These are phyloP conservation scores for Arctium minus DNA, from an alignment of 129 eudicot genomes.

Conservation along the genomic window DNA sequence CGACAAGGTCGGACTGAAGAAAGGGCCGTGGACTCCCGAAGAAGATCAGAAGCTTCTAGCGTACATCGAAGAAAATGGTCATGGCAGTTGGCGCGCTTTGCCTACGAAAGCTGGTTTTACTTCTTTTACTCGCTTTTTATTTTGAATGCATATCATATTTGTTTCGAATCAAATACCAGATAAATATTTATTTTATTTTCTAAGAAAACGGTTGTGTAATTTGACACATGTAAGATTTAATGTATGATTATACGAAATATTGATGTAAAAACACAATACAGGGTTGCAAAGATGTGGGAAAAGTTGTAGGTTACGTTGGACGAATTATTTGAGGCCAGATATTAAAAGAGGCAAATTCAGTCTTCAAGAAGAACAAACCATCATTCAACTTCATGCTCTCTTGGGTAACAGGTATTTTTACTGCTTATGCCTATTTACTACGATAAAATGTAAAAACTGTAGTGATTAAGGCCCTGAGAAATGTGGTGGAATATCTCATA, in stretches of 20 bases:
- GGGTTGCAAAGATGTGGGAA: constrained; percentile 97
- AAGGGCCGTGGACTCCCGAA: constrained; percentile 98
- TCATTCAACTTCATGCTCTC: constrained; percentile 97
- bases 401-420: constrained; percentile 73
- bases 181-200: background rate
- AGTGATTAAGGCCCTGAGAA: too few relatives aligned
- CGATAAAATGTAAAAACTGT: background rate
- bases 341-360: constrained; percentile 94
- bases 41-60: constrained; percentile 92
- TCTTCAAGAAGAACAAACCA: constrained; percentile 91
- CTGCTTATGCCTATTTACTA: background rate
- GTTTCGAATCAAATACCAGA: background rate
- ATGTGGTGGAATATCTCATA: too few relatives aligned
- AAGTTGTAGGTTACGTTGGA: constrained; percentile 93
- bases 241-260: background rate
- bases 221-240: background rate
- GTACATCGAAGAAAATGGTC: constrained; percentile 86
- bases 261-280: constrained; percentile 21
- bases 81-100: constrained; percentile 96
- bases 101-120: constrained; percentile 82
- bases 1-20: constrained; percentile 82
- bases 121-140: background rate
- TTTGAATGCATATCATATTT: background rate
- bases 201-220: background rate
- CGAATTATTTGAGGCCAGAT: constrained; percentile 88